Base-by-base conservation (phyloP, 192 early-diverging fungal species). In the Mortierella alpina region DNA sequence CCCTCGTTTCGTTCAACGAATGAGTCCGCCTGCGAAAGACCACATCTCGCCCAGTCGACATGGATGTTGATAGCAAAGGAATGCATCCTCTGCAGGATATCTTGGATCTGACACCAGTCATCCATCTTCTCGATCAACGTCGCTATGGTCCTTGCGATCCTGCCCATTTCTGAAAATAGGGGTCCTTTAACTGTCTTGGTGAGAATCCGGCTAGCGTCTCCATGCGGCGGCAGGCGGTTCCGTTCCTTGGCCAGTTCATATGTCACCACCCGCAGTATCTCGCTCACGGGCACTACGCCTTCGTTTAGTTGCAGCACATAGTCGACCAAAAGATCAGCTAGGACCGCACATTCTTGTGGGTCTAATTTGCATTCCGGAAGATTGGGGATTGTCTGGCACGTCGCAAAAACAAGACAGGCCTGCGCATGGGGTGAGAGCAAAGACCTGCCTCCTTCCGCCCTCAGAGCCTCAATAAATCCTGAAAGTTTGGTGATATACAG, bases 161-260 rank as follows among this genome's bases (percentile, higher is more conserved):
- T 56, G 18, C 76, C 76, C 69, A 79, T 79, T 22, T 79, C 76
- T n/a, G 76, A 42, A n/a, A 79, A 79, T 6, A 79, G 20, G 0
- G 76, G 69, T 15, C 59, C 76, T n/a, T 65, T 70, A 41, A 72
- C 59, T 18, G 69, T 72, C 52, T 54, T 67, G 50, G 42, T 63
- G 31, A 79, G 52, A 10, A 79, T 4, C n/a, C 23, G n/a, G 50
- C 67, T 18, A 0, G 76, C 42, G 17, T 44, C 59, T 14, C 76
- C 76, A 18, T 20, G 52, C 2, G 63, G 10, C 5, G 20, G 22
- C 10, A 66, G 55, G 10, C 58, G 42, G 46, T 59, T 46, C n/a
- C 40, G 17, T 49, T 77, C 67, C 41, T 31, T 55, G 1, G 64
- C 56, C 4, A 66, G 49, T 15, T 79, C 76, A n/a, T 79, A 70